phyloP scores from a whole-genome alignment of 23 red algal species.

The Porphyridium purpureum region DNA sequence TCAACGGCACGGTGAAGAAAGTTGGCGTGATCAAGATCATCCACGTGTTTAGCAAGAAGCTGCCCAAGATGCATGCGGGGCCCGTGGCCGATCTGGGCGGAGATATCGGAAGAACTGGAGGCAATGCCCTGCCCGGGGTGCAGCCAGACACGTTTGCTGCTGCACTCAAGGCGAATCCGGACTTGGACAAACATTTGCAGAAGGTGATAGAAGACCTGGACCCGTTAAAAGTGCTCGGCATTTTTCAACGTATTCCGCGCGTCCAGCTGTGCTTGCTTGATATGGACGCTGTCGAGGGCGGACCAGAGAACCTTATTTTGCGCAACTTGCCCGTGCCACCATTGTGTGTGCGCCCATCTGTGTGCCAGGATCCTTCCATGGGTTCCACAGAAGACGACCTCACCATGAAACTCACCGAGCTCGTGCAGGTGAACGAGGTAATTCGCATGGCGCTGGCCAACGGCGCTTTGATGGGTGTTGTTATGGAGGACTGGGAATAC shows the following conservation, averaged over 20 bases:
- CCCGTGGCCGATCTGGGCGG: not conserved
- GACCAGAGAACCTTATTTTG: slow-evolving; percentile 75
- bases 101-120: too few species aligned
- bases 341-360: slow-evolving; percentile 79
- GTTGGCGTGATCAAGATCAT: slow-evolving; percentile 42
- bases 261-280: slow-evolving; percentile 63
- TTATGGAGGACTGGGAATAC: slow-evolving; percentile 88
- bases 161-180: slow-evolving; percentile 7
- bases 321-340: slow-evolving; percentile 82
- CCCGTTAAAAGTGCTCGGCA: slow-evolving; percentile 43
- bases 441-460: slow-evolving; percentile 43
- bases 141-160: not conserved
- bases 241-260: slow-evolving; percentile 53
- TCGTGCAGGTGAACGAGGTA: slow-evolving; percentile 56
- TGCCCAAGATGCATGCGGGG: not conserved
- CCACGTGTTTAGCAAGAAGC: slow-evolving; percentile 8
- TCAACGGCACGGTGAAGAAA: slow-evolving; percentile 75
- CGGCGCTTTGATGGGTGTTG: slow-evolving; percentile 17
- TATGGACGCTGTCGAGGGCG: slow-evolving; percentile 51
- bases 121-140: too few species aligned
- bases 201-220: slow-evolving; percentile 70
- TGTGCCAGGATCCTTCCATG: slow-evolving; percentile 61
- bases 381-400: slow-evolving; percentile 95
- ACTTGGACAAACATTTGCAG: slow-evolving; percentile 41
- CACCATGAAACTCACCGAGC: slow-evolving; percentile 77